Conservation (phyloP, 495 filamentous ascomycete genomes). For the Aspergillus hancockii region DNA sequence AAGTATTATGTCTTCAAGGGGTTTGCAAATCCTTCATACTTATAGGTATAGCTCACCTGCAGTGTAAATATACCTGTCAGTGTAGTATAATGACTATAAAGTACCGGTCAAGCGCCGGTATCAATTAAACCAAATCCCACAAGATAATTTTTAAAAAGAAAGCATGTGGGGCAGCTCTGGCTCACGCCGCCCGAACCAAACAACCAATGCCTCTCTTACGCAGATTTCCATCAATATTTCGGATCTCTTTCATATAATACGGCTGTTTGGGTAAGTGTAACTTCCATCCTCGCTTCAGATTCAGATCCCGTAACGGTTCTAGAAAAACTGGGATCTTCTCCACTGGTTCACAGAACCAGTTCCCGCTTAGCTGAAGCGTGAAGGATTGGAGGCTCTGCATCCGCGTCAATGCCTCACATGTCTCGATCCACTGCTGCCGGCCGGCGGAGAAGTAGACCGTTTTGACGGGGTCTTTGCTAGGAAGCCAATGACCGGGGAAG, state of each 20-base stretch:
- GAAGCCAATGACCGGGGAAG: slow-evolving; percentile 48
- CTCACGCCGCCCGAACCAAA: slow-evolving; percentile 13
- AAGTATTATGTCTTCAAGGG: neutral
- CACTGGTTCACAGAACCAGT: slow-evolving; percentile 46
- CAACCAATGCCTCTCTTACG: slow-evolving; percentile 32
- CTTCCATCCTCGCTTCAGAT: slow-evolving; percentile 30
- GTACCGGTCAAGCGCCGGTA: neutral
- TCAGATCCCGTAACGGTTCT: slow-evolving; percentile 38
- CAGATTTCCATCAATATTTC: slow-evolving; percentile 32
- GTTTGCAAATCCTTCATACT: neutral
- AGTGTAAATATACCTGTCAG: neutral
- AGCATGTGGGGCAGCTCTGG: neutral
- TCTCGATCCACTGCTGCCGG: slow-evolving; percentile 45
- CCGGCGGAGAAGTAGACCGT: slow-evolving; percentile 45
- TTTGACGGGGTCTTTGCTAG: slow-evolving; percentile 49
- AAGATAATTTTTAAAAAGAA: neutral
- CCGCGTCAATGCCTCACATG: slow-evolving; percentile 31
- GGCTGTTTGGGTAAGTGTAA: slow-evolving; percentile 39
- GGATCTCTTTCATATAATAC: slow-evolving; percentile 40
- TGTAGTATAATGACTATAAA: neutral
- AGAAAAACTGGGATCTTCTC: slow-evolving; percentile 45
- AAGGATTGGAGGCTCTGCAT: slow-evolving; percentile 36
- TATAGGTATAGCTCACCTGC: neutral
- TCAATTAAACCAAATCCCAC: neutral
- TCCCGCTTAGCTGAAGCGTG: slow-evolving; percentile 37